These are phyloP conservation scores for Colletotrichum brevisporum DNA, from an alignment of 2,329 filamentous ascomycete genomes.

Conservation along the genomic window DNA sequence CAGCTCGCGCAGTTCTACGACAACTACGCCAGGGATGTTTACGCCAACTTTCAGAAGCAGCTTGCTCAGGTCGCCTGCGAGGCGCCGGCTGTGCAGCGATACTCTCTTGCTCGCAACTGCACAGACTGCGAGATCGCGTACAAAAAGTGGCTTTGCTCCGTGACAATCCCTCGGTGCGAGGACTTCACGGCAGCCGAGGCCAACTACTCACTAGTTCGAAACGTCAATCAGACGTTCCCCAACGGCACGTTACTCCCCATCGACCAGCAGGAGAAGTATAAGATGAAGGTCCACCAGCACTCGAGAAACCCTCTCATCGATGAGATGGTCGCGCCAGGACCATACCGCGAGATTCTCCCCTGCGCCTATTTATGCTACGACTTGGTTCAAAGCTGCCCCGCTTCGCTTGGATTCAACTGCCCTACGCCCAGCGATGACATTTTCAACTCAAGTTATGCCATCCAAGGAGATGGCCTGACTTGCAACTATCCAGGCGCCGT, in stretches of 20 bases:
- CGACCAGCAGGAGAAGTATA: constrained; percentile 48
- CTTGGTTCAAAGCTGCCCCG: constrained; percentile 87
- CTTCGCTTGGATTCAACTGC: constrained; percentile 81
- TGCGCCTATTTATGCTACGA: constrained; percentile 91
- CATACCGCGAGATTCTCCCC: constrained; percentile 93
- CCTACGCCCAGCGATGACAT: constrained; percentile 61
- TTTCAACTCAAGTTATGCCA: constrained; percentile 63
- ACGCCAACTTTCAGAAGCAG: constrained; percentile 83
- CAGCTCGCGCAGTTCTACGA: constrained; percentile 84
- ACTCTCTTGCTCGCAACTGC: constrained; percentile 86
- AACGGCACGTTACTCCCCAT: constrained; percentile 72
- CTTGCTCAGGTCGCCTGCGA: constrained; percentile 90
- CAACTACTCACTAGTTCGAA: constrained; percentile 68
- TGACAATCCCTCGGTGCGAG: constrained; percentile 91
- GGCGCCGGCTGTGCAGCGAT: constrained; percentile 78
- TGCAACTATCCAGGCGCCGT: constrained; percentile 76
- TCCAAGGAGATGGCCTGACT: constrained; percentile 47
- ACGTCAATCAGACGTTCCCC: constrained; percentile 78
- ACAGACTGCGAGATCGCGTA: constrained; percentile 83
- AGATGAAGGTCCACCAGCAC: constrained; percentile 60
- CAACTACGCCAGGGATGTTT: constrained; percentile 76
- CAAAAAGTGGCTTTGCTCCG: constrained; percentile 95
- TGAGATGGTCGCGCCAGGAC: constrained; percentile 79
- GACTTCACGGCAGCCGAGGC: constrained; percentile 76
- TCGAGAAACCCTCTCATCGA: constrained; percentile 85